Evolutionary conservation across 345 rosid species (phyloP).

Genomic region (Eucalyptus sideroxylon): DNA sequence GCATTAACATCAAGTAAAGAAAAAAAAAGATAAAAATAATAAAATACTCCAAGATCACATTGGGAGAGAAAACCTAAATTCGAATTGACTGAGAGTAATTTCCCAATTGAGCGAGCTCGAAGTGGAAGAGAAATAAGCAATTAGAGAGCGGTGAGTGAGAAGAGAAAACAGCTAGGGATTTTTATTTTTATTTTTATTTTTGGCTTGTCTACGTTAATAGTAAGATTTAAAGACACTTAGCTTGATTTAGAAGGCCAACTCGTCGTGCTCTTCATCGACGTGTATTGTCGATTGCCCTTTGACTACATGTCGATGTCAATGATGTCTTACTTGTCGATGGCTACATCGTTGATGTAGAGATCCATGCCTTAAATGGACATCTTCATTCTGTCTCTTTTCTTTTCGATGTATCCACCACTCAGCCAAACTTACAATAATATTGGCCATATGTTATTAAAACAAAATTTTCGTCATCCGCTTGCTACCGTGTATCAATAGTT

Average conservation of each 20-base stretch:
- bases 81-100: neutral
- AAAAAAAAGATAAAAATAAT: too few relatives aligned
- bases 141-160: neutral
- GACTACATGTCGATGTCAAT: neutral
- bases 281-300: neutral
- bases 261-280: neutral
- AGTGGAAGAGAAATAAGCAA: neutral
- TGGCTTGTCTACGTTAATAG: neutral
- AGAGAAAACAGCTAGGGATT: neutral
- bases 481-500: neutral
- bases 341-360: neutral
- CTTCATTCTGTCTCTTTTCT: neutral
- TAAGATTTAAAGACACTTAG: neutral
- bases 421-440: neutral
- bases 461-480: neutral
- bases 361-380: neutral
- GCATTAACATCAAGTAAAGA: neutral
- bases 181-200: too few relatives aligned
- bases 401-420: neutral
- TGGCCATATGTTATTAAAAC: neutral
- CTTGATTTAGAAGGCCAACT: neutral
- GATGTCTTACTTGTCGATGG: neutral
- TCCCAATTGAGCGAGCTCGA: neutral
- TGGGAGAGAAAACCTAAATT: neutral
- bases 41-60: neutral